Base-by-base conservation (phyloP, 495 filamentous ascomycete genomes). In the Penicillium longicatenatum region DNA sequence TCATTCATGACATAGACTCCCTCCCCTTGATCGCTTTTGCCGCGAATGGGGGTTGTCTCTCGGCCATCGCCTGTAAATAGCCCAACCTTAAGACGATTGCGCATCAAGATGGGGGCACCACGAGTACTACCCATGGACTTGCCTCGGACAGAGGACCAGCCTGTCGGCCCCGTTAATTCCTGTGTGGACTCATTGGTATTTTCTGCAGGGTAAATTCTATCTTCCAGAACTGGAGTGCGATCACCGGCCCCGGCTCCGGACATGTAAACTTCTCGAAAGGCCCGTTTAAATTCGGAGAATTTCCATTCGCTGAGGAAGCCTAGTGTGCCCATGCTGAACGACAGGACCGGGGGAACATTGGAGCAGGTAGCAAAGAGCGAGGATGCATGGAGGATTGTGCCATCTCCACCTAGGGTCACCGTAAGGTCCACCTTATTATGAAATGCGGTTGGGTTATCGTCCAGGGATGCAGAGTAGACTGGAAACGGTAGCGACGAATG, bases 291-390 rank as follows among this genome's bases (percentile, higher is more conserved):
- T 61, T 98, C 93, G 11, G 79, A 77, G 70, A 97, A 97, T 61
- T 92, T 93, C 92, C 93, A 98, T 73, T 98, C 94, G 33, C 93
- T 93, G 17, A 98, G 77, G 59, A 98, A 98, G 0, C 94, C 94
- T 2, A 98, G 75, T 0, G 93, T 93, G 6, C 94, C 94, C 92
- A 98, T 97, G 68, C 91, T 93, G 72, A 98, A 98, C 11, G 88
- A 89, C 21, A 98, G 78, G n/a, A 98, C 87, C 0, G 95, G 94
- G 0, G 94, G 94, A 0, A 98, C 92, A 41, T 84, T 82, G 42
- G 82, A 72, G 22, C 88, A 85, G n/a, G 86, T 89, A 16, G 90
- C 88, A 75, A 98, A 98, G 14, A 98, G 81, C 20, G 91, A 95
- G 3, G 92, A 87, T 11, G 94, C 94, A 57, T 89, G 92, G 19